phyloP scores from a whole-genome alignment of 2,329 filamentous ascomycete species.

The Penicillium freii region DNA sequence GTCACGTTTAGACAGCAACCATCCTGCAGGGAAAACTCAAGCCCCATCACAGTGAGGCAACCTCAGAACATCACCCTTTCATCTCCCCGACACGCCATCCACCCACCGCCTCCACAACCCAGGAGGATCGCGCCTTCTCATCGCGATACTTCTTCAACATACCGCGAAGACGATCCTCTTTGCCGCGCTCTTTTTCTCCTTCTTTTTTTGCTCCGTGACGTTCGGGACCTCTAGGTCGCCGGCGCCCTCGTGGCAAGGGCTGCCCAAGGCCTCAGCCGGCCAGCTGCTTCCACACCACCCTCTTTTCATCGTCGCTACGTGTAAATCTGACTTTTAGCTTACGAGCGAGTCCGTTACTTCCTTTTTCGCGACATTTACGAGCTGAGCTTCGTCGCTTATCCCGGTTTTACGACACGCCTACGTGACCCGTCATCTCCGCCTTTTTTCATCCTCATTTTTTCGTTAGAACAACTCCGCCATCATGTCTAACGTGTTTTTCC shows the following conservation, averaged over 20 bases:
- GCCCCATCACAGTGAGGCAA: constrained; percentile 42
- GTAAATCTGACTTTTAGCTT: constrained; percentile 14
- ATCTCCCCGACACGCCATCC: constrained; percentile 38
- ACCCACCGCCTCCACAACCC: constrained; percentile 28
- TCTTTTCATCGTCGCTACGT: constrained; percentile 34
- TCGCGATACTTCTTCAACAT: constrained; percentile 41
- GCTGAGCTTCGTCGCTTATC: constrained; percentile 15
- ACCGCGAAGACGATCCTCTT: constrained; percentile 25
- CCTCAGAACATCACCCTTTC: constrained; percentile 43
- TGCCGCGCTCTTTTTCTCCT: constrained; percentile 29
- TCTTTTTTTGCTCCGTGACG: constrained; percentile 36
- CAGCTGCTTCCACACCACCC: constrained; percentile 35
- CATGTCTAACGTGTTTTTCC: constrained; percentile 91
- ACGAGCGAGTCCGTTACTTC: constrained; percentile 16
- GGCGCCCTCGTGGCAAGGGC: constrained; percentile 51
- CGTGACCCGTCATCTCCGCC: constrained; percentile 11
- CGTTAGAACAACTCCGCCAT: constrained; percentile 44
- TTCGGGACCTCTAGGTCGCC: constrained; percentile 39
- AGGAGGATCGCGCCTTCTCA: constrained; percentile 43
- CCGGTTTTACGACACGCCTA: constrained; percentile 13
- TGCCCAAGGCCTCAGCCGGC: constrained; percentile 47
- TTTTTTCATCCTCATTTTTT: constrained; percentile 12
- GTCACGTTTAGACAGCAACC: constrained; percentile 21
- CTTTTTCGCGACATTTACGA: constrained; percentile 19
- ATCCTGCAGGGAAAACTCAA: constrained; percentile 39